phyloP scores from a whole-genome alignment of 768 basidiomycete species.

The Pleurotus djamor region DNA sequence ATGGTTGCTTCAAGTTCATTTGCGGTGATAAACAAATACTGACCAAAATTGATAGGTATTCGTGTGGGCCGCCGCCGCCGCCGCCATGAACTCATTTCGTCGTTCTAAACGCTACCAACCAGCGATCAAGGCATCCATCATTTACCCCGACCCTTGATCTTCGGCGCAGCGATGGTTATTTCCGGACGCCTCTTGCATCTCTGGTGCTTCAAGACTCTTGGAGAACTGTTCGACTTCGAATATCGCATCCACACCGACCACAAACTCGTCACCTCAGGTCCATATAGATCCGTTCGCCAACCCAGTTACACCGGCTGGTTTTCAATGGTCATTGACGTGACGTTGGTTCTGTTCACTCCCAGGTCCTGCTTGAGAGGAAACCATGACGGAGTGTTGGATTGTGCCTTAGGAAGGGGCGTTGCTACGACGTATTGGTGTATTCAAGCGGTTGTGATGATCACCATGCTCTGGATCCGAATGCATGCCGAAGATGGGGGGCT shows the following conservation, averaged over 20 bases:
- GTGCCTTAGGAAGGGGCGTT: neutral
- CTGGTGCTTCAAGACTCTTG: slow-evolving; percentile 6
- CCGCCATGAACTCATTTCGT: neutral
- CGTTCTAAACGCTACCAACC: neutral
- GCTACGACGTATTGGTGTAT: neutral
- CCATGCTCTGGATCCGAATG: slow-evolving; percentile 5
- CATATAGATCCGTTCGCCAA: slow-evolving; percentile 33
- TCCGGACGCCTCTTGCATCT: neutral
- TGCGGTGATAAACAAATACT: too few species aligned
- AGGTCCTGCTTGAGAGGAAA: slow-evolving; percentile 5
- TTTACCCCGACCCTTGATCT: neutral
- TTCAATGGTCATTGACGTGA: neutral
- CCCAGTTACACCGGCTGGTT: slow-evolving; percentile 20
- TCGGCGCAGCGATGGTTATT: neutral
- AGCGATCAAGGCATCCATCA: too few species aligned
- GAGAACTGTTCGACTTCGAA: slow-evolving; percentile 11
- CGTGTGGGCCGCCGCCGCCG: neutral
- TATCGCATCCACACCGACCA: slow-evolving; percentile 6
- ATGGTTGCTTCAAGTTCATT: too few species aligned
- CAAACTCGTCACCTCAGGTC: slow-evolving; percentile 22
- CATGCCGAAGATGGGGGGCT: slow-evolving; percentile 29
- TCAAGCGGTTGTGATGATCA: neutral
- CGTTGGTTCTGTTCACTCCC: neutral
- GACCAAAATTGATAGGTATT: neutral
- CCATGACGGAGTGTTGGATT: slow-evolving; percentile 1